Conservation (phyloP, 2,329 filamentous ascomycete genomes). For the Paecilomyces formosus region DNA sequence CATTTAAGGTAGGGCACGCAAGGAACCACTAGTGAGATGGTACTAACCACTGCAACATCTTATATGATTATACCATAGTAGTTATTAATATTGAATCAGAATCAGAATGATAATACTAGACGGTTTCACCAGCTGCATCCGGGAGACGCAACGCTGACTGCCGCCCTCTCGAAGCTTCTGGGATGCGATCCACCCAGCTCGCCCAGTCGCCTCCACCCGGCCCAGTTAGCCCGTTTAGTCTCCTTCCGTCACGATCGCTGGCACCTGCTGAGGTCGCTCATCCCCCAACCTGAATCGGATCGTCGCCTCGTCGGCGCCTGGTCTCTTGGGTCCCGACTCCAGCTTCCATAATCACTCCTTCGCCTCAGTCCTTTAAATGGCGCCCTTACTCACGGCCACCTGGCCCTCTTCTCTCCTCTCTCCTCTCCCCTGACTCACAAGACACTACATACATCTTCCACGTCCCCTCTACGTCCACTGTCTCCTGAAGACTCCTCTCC, state of each 20-base stretch:
- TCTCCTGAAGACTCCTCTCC: not conserved
- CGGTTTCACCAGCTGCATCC: not conserved
- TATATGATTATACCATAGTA: too few species aligned
- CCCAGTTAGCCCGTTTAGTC: not conserved
- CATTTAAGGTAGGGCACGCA: not conserved
- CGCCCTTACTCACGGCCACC: slow-evolving; percentile 3
- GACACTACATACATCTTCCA: slow-evolving; percentile 1
- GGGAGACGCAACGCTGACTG: not conserved
- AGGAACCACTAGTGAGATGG: not conserved
- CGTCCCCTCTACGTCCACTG: not conserved
- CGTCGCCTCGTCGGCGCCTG: slow-evolving; percentile 6
- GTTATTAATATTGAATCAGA: not conserved
- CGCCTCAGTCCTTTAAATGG: slow-evolving; percentile 4
- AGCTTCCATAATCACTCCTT: slow-evolving; percentile 3
- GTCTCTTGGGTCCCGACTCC: slow-evolving; percentile 5
- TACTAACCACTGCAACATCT: too few species aligned
- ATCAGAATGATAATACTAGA: not conserved
- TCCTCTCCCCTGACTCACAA: not conserved
- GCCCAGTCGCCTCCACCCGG: slow-evolving; percentile 1
- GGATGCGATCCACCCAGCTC: not conserved
- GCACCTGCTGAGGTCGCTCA: slow-evolving; percentile 1
- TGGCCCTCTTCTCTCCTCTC: slow-evolving; percentile 5
- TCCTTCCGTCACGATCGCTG: slow-evolving; percentile 3
- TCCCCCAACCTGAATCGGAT: slow-evolving; percentile 5
- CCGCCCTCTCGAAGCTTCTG: slow-evolving; percentile 6